Evolutionary conservation across 768 basidiomycete genomes (phyloP).

Genomic region (Leccinum broughii): DNA sequence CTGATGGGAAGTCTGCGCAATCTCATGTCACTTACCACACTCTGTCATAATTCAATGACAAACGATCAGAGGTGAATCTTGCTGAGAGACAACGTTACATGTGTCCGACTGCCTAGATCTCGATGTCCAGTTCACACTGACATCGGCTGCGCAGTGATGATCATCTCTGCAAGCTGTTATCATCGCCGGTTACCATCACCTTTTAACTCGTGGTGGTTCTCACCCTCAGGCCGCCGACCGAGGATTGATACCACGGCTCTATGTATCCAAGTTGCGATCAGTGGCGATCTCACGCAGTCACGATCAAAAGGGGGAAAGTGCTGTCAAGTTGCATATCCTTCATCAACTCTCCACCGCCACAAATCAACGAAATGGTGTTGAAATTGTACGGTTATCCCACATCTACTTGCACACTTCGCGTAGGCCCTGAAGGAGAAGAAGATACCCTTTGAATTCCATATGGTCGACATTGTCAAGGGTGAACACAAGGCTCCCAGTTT

Average conservation of each 20-base stretch:
- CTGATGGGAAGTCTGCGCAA: too few species aligned
- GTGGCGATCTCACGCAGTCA: slow-evolving; percentile 3
- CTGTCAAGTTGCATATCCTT: background rate
- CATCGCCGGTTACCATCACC: background rate
- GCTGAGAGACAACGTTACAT: too few species aligned
- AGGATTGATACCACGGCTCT: background rate
- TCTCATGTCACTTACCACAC: too few species aligned
- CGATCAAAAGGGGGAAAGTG: slow-evolving; percentile 10
- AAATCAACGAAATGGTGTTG: slow-evolving; percentile 18
- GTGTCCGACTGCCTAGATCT: background rate
- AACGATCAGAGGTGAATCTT: too few species aligned
- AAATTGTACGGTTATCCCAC: slow-evolving; percentile 17
- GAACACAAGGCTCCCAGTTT: slow-evolving; percentile 34
- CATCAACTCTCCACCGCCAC: background rate
- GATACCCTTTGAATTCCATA: slow-evolving; percentile 50
- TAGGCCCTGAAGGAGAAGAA: slow-evolving; percentile 56
- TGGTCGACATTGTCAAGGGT: slow-evolving; percentile 37
- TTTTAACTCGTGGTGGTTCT: background rate
- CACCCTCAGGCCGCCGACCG: background rate
- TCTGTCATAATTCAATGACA: too few species aligned
- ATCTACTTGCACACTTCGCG: slow-evolving; percentile 54
- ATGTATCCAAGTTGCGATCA: background rate
- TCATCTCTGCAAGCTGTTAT: background rate
- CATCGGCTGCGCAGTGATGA: background rate
- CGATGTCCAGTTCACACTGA: slow-evolving; percentile 1